Evolutionary conservation across 2,329 filamentous ascomycete species (phyloP).

Genomic region (Xylariaceae sp.): DNA sequence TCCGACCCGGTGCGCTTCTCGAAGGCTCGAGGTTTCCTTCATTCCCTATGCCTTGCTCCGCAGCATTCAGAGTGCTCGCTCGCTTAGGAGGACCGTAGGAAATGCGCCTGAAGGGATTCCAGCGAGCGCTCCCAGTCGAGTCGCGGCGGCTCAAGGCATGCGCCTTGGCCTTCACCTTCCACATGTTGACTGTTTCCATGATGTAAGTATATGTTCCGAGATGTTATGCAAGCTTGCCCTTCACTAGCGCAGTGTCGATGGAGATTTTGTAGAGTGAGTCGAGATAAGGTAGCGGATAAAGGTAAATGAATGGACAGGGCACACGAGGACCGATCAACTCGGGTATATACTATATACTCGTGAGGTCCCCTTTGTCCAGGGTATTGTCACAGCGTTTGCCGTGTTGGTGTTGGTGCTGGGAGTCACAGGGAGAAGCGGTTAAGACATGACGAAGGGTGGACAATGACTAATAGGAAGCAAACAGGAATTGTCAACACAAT

Average conservation of each 20-base stretch:
- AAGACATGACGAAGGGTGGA: background rate
- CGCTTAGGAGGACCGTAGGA: conserved; percentile 20
- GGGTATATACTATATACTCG: background rate
- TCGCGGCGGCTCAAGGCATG: too few species aligned
- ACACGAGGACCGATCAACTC: background rate
- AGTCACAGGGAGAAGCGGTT: background rate
- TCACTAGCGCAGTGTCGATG: background rate
- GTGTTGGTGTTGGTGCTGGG: background rate
- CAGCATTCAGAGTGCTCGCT: conserved; percentile 19
- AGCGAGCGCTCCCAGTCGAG: conserved; percentile 20
- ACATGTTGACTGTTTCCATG: conserved; percentile 18
- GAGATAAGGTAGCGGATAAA: background rate
- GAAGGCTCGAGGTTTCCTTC: conserved; percentile 7
- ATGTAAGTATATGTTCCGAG: too few species aligned
- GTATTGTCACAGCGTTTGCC: background rate
- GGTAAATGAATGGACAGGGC: background rate
- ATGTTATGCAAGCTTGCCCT: background rate
- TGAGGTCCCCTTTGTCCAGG: background rate
- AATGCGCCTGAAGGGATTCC: conserved; percentile 24
- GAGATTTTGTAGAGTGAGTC: background rate
- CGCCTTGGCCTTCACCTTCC: conserved; percentile 22
- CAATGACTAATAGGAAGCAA: background rate
- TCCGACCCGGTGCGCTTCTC: conserved; percentile 20
- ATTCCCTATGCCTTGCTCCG: conserved; percentile 14
- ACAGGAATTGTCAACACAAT: background rate